Evolutionary conservation across 2,329 filamentous ascomycete species (phyloP), one percentile per base, ranked within the genome.

Genomic region (Alternaria arborescens): DNA sequence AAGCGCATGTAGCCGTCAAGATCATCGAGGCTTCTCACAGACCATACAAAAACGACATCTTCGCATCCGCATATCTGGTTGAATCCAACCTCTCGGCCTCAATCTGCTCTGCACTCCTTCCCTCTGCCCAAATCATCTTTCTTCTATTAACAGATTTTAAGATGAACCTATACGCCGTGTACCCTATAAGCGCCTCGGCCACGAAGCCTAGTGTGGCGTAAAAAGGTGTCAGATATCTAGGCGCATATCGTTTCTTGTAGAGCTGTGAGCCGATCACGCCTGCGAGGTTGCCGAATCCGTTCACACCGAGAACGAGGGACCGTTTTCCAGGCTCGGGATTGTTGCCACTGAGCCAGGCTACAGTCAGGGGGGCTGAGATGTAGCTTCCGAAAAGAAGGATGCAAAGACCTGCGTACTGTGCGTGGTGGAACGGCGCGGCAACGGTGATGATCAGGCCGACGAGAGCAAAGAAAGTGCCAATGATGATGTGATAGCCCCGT

Each of bases 401-500:
- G 47, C 69, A 71, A 1, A 71, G 57, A 3, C 67, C 69, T 11
- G 58, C 62, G 51, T 72, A 72, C 40, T 66, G 60, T 2, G 43
- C 46, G 7, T 28, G n/a, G 7, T 51, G 61, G 0, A 55, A 59
- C 8, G 46, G 42, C 1, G 62, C 54, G 10, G 60, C 62, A 5
- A 69, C 65, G 3, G 65, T 65, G 28, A 70, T 55, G 7, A 67
- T 56, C 1, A 71, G 59, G 14, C 69, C 69, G 4, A 81, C 53
- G 0, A 81, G 79, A 34, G 83, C 77, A 14, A 84, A 78, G 5
- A 76, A 75, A 4, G 80, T 76, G 2, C 84, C 72, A 5, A 80
- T 76, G 12, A 84, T 70, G 3, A 85, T 82, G 62, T 85, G 82
- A 24, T 60, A 66, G 10, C 66, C 64, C 22, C 66, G 56, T 42